Evolutionary conservation across 352 stramenopile genomes (phyloP).

Genomic region (Globisporangium echinulatum): DNA sequence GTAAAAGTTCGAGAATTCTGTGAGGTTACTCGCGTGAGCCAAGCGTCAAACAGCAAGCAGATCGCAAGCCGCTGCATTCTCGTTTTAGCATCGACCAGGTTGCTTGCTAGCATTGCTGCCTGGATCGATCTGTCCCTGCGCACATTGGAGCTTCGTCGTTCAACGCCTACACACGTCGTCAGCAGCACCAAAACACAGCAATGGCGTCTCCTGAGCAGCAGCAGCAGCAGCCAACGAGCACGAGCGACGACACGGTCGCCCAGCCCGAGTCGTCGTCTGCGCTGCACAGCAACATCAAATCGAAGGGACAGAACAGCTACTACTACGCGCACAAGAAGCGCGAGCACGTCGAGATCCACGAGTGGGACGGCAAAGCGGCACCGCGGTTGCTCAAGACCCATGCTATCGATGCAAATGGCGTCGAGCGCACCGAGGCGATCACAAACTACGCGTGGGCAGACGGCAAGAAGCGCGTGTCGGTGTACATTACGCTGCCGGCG

Average conservation of each 20-base stretch:
- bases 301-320: constrained; percentile 81
- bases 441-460: constrained; percentile 79
- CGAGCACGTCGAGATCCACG: constrained; percentile 67
- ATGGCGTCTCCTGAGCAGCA: constrained; percentile 5
- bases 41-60: too few relatives aligned
- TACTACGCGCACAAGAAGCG: constrained; percentile 87
- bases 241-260: not conserved
- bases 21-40: too few relatives aligned
- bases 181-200: not conserved
- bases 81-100: too few relatives aligned
- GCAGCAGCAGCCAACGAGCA: not conserved
- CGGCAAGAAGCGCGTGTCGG: constrained; percentile 67
- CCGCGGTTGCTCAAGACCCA: constrained; percentile 70
- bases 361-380: constrained; percentile 76
- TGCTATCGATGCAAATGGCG: constrained; percentile 19
- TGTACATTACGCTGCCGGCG: constrained; percentile 66
- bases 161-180: too few relatives aligned
- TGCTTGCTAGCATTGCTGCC: too few relatives aligned
- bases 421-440: constrained; percentile 47
- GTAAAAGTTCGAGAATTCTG: too few relatives aligned
- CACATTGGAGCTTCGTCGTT: too few relatives aligned
- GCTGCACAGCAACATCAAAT: constrained; percentile 78
- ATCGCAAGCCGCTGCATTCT: too few relatives aligned
- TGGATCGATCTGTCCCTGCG: too few relatives aligned
- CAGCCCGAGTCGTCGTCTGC: constrained; percentile 27